These are phyloP conservation scores for Pseudogymnoascus sp. DNA, from an alignment of 2,329 filamentous ascomycete species.

Conservation along the genomic window DNA sequence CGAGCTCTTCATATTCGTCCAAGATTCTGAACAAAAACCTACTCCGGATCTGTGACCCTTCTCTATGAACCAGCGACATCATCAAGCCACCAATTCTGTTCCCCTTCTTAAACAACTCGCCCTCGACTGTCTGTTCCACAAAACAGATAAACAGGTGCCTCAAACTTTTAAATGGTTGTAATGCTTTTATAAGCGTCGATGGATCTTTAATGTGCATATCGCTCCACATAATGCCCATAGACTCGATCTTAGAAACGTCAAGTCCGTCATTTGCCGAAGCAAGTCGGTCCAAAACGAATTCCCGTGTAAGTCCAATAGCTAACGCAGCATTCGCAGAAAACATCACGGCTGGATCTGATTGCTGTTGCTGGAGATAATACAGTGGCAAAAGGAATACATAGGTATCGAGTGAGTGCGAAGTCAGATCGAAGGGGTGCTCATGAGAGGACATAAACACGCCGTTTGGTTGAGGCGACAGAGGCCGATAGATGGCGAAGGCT, in stretches of 20 bases:
- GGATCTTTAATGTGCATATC: background rate
- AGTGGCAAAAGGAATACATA: background rate
- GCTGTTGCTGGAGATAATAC: background rate
- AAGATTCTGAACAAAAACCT: background rate
- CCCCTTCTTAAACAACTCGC: background rate
- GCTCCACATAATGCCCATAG: slow-evolving; percentile 2
- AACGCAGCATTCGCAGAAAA: background rate
- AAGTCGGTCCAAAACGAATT: background rate
- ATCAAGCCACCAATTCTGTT: background rate
- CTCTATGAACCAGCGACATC: background rate
- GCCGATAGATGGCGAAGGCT: background rate
- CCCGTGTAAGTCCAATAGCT: background rate
- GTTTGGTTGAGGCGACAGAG: background rate
- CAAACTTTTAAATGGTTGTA: background rate
- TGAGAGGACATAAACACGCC: background rate
- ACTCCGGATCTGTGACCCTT: background rate
- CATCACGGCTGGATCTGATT: slow-evolving; percentile 1
- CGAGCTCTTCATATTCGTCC: background rate
- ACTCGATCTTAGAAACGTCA: background rate
- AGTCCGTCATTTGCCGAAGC: background rate
- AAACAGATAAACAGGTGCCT: background rate
- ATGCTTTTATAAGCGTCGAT: background rate
- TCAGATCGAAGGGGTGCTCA: background rate
- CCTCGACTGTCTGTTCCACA: background rate
- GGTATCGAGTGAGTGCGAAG: background rate